These are phyloP conservation scores for Schwanniomyces polymorphus DNA, from an alignment of 805 yeast genomes.

Conservation along the genomic window DNA sequence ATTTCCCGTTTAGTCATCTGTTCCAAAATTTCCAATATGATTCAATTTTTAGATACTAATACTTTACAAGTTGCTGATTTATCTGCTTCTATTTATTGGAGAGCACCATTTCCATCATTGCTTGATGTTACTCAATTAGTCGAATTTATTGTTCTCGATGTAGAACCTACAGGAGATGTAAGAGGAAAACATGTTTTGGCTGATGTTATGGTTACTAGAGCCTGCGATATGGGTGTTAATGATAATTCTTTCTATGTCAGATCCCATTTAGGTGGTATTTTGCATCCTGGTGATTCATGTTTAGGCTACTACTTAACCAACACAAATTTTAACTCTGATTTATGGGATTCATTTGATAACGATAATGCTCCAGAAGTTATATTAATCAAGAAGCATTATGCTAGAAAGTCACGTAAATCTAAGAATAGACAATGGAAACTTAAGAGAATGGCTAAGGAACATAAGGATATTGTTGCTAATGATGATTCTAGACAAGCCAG, in stretches of 20 bases:
- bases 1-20: constrained; percentile 82
- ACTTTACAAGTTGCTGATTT: constrained; percentile 80
- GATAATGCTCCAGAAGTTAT: constrained; percentile 80
- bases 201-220: constrained; percentile 87
- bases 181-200: constrained; percentile 81
- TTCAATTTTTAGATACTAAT: constrained; percentile 85
- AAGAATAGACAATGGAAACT: constrained; percentile 87
- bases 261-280: constrained; percentile 89
- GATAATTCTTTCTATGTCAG: constrained; percentile 82
- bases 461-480: constrained; percentile 80
- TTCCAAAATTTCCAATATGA: constrained; percentile 74
- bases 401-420: constrained; percentile 71
- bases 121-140: constrained; percentile 73
- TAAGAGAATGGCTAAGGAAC: constrained; percentile 97
- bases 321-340: constrained; percentile 83
- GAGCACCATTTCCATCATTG: constrained; percentile 74
- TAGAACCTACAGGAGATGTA: constrained; percentile 84
- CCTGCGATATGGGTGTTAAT: constrained; percentile 83
- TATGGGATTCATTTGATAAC: constrained; percentile 69
- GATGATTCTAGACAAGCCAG: constrained; percentile 70
- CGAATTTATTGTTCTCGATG: constrained; percentile 89
- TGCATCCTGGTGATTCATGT: constrained; percentile 95
- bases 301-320: constrained; percentile 87
- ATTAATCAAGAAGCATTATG: constrained; percentile 84
- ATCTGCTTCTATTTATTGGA: constrained; percentile 72